These are phyloP conservation scores for Ceratocystis variospora DNA, from an alignment of 2,329 filamentous ascomycete genomes.

Conservation along the genomic window DNA sequence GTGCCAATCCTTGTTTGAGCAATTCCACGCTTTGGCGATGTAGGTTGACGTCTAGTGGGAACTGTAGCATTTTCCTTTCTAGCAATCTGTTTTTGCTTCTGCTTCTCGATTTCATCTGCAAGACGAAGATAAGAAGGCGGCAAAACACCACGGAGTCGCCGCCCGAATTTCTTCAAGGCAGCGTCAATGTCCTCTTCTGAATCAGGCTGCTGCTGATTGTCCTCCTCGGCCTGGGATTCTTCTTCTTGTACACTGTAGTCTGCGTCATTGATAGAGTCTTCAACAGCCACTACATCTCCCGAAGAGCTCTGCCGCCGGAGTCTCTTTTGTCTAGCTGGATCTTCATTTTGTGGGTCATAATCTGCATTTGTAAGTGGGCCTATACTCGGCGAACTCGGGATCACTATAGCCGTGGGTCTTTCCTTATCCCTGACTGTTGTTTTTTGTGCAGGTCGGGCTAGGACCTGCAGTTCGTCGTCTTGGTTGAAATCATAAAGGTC, in stretches of 20 bases:
- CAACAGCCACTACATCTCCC: constrained; percentile 23
- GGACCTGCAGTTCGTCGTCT: background rate
- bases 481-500: constrained; percentile 19
- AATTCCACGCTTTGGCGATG: constrained; percentile 13
- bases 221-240: constrained; percentile 22
- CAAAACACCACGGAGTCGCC: constrained; percentile 45
- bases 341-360: background rate
- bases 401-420: background rate
- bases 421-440: background rate
- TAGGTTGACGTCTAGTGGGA: background rate
- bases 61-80: background rate
- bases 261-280: background rate
- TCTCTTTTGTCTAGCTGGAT: background rate
- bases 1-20: constrained; percentile 13
- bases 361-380: background rate
- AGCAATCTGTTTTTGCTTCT: constrained; percentile 8
- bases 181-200: constrained; percentile 22
- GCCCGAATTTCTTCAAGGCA: constrained; percentile 24
- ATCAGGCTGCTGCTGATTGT: constrained; percentile 24
- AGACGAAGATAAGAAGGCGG: constrained; percentile 55
- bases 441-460: background rate
- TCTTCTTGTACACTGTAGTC: background rate
- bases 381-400: constrained; percentile 9
- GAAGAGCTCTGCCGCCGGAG: constrained; percentile 18
- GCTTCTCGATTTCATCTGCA: constrained; percentile 33